Percentiles rank a stretch among this genome's conserved stretches.
These are phyloP conservation scores for Aureobasidium sp. DNA, from an alignment of 2,329 filamentous ascomycete species.

Conservation along the genomic window DNA sequence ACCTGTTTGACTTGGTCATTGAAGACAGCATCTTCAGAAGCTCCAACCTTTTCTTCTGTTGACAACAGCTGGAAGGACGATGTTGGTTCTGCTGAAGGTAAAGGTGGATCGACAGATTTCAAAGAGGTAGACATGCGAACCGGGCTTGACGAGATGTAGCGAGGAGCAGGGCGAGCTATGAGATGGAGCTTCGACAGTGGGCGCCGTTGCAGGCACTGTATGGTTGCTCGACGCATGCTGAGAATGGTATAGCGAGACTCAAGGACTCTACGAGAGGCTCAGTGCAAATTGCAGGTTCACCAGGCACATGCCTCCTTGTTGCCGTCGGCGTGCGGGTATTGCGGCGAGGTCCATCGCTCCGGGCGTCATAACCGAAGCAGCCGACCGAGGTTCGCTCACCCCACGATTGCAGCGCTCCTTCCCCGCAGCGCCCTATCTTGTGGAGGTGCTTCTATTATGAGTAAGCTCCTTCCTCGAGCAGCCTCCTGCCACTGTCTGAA, in stretches of 20 bases:
- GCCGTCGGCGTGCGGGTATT: not conserved
- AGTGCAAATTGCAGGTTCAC: not conserved
- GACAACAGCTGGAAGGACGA: slow-evolving; percentile 82
- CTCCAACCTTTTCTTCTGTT: slow-evolving; percentile 66
- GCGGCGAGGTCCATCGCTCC: slow-evolving; percentile 1
- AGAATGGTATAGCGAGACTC: not conserved
- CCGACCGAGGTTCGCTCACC: slow-evolving; percentile 8
- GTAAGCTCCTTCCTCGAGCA: not conserved
- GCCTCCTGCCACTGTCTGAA: not conserved
- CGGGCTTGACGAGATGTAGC: slow-evolving; percentile 21
- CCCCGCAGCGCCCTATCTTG: not conserved
- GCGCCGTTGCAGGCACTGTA: slow-evolving; percentile 22
- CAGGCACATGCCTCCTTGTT: not conserved
- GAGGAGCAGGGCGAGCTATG: slow-evolving; percentile 16
- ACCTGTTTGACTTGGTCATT: slow-evolving; percentile 78
- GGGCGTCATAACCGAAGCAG: slow-evolving; percentile 1
- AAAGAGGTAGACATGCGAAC: slow-evolving; percentile 42
- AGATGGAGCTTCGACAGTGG: slow-evolving; percentile 17
- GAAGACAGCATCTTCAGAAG: slow-evolving; percentile 77
- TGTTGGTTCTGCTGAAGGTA: slow-evolving; percentile 54
- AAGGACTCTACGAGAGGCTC: not conserved
- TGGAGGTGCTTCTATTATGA: not conserved
- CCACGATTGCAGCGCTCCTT: not conserved
- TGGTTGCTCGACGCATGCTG: slow-evolving; percentile 16
- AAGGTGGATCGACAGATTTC: slow-evolving; percentile 49